A percentile compares a stretch with the other conserved stretches of the same genome.
These are phyloP conservation scores for Aspergillus sp. DNA, from an alignment of 2,329 filamentous ascomycete genomes.

Conservation along the genomic window DNA sequence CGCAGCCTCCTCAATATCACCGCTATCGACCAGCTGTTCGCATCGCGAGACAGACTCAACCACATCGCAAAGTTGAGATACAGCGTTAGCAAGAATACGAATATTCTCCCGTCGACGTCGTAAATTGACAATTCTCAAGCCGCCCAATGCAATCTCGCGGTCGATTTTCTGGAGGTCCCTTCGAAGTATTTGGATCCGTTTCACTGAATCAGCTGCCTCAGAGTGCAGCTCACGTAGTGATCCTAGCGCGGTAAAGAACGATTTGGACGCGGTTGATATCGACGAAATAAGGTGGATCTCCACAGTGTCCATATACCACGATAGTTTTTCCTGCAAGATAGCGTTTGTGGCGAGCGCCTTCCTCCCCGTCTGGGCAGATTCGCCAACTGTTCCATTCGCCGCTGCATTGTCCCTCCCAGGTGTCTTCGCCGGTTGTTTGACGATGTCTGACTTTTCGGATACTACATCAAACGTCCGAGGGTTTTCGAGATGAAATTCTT, in stretches of 20 bases:
- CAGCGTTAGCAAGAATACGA: conserved; percentile 69
- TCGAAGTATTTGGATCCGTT: conserved; percentile 71
- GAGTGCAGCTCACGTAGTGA: conserved; percentile 84
- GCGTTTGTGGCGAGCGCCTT: conserved; percentile 93
- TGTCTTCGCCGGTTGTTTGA: conserved; percentile 50
- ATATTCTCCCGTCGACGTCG: conserved; percentile 76
- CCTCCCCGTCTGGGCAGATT: conserved; percentile 50
- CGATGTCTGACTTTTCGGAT: conserved; percentile 91
- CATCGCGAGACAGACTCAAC: conserved; percentile 67
- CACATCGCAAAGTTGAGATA: conserved; percentile 72
- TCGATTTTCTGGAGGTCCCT: conserved; percentile 75
- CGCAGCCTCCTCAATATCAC: conserved; percentile 74
- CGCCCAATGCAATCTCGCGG: conserved; percentile 74
- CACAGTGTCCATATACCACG: conserved; percentile 99
- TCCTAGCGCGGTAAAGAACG: conserved; percentile 90
- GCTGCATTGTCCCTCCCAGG: conserved; percentile 14
- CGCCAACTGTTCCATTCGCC: conserved; percentile 50
- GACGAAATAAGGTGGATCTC: conserved; percentile 95
- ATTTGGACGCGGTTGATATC: conserved; percentile 89
- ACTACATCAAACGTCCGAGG: conserved; percentile 94
- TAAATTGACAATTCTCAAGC: conserved; percentile 77
- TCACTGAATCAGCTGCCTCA: conserved; percentile 84
- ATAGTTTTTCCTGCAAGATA: conserved; percentile 93
- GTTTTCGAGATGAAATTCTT: conserved; percentile 91
- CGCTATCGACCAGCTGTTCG: conserved; percentile 71